Evolutionary conservation across 2,329 filamentous ascomycete species (phyloP).

Genomic region (Fusarium mangiferae): DNA sequence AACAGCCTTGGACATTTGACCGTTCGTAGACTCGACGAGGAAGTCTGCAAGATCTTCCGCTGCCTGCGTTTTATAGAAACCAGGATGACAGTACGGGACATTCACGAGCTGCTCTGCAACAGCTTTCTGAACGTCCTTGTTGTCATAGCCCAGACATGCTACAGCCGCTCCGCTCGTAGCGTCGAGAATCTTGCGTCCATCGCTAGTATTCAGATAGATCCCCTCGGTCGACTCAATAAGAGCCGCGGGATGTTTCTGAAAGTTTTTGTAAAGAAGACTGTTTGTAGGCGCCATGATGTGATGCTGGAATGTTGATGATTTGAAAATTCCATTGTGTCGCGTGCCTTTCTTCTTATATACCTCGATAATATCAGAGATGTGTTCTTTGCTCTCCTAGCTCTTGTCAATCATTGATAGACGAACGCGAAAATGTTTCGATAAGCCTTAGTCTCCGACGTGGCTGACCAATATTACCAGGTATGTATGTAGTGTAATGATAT

Average conservation of each 20-base stretch:
- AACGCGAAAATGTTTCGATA: neutral
- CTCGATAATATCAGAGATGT: neutral
- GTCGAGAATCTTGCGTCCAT: conserved; percentile 39
- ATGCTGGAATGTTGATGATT: neutral
- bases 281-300: conserved; percentile 30
- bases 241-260: conserved; percentile 37
- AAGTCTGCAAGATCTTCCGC: conserved; percentile 34
- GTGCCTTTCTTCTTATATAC: conserved; percentile 15
- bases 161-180: conserved; percentile 41
- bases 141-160: conserved; percentile 38
- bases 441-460: neutral
- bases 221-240: conserved; percentile 31
- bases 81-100: conserved; percentile 35
- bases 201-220: conserved; percentile 34
- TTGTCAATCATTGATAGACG: neutral
- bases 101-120: conserved; percentile 32
- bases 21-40: conserved; percentile 33
- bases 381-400: neutral
- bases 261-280: conserved; percentile 42
- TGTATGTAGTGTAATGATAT: conserved; percentile 6
- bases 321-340: accelerated
- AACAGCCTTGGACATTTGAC: conserved; percentile 34
- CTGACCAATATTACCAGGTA: neutral
- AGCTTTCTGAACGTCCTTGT: conserved; percentile 37
- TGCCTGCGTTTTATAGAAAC: conserved; percentile 36